Base-by-base conservation (phyloP, 495 filamentous ascomycete species). In the Extremus antarcticus region DNA sequence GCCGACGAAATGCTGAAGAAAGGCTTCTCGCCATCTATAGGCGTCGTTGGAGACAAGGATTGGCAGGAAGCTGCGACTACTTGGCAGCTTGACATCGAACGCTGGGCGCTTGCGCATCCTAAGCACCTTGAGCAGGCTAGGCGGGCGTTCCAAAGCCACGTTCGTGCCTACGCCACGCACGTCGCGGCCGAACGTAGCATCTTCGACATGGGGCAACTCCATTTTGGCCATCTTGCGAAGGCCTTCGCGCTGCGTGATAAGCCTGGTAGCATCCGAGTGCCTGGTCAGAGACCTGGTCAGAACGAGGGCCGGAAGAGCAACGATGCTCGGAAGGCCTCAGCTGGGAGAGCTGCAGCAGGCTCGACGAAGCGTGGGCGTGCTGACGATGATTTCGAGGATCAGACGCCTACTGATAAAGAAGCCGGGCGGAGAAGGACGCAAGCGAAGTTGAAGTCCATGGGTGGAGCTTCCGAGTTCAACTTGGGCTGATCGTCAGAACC, bases 101-200 rank as follows among this genome's bases (percentile, higher is more conserved):
- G 85, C 3, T 89, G 86, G 84, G 73, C 79, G 2, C 63, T 84
- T 2, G 78, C 80, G 19, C 76, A 81, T 48, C 73, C 76, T 7
- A 68, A 75, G 43, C 75, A 78, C 35, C 76, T 90, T 1, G 85
- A 87, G 54, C 73, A 87, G 68, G 90, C 83, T 0, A 76, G 86
- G 9, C 81, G 84, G 46, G 92, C 84, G 0, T 98, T 85, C 73
- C 86, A 91, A 59, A 92, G 87, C 16, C 90, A 97, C 64, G 82
- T 97, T 48, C 76, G 94, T 16, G 92, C 94, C 0, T 98, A 98
- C 64, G 87, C 94, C 1, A 98, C 92, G 0, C 92, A 97, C 68
- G 83, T 94, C 9, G 77, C 83, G 10, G 78, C 81, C 51, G 92
- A 98, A 71, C 78, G 91, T 32, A 69, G 67, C 25, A 87, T 85